A percentile compares a stretch with the other conserved stretches of the same genome.
phyloP scores from a whole-genome alignment of 2,329 filamentous ascomycete genomes.

The Fusarium sp. region DNA sequence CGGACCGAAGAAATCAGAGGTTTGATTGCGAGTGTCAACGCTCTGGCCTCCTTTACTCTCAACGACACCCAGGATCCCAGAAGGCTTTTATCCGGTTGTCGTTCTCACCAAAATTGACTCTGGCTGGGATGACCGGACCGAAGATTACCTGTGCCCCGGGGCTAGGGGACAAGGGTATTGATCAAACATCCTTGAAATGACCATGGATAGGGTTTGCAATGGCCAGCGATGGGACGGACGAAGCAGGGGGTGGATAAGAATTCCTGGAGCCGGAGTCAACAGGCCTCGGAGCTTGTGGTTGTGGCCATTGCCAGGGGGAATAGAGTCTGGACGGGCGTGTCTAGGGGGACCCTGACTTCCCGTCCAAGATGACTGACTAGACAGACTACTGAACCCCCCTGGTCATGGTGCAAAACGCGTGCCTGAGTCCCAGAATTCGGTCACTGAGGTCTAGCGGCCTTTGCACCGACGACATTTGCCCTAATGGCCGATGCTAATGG shows the following conservation, averaged over 20 bases:
- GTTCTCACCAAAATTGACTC: constrained; percentile 30
- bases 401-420: constrained; percentile 36
- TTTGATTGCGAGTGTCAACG: constrained; percentile 36
- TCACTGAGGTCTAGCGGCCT: constrained; percentile 45
- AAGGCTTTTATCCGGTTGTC: constrained; percentile 33
- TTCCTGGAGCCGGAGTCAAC: constrained; percentile 39
- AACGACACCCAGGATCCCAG: constrained; percentile 29
- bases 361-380: constrained; percentile 19
- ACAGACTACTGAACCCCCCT: background rate
- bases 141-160: constrained; percentile 38
- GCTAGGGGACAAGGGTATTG: constrained; percentile 24
- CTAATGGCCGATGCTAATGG: constrained; percentile 32
- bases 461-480: constrained; percentile 38
- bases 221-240: constrained; percentile 21
- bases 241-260: constrained; percentile 35
- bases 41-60: constrained; percentile 25
- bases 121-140: constrained; percentile 35
- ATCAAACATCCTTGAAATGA: constrained; percentile 25
- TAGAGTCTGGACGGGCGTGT: constrained; percentile 22
- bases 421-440: constrained; percentile 43
- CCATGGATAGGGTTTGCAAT: constrained; percentile 36
- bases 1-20: constrained; percentile 24
- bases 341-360: constrained; percentile 32
- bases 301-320: constrained; percentile 22
- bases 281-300: constrained; percentile 1